Evolutionary conservation across 2,329 filamentous ascomycete genomes (phyloP).

Genomic region (Hymenoscyphus fraxineus): DNA sequence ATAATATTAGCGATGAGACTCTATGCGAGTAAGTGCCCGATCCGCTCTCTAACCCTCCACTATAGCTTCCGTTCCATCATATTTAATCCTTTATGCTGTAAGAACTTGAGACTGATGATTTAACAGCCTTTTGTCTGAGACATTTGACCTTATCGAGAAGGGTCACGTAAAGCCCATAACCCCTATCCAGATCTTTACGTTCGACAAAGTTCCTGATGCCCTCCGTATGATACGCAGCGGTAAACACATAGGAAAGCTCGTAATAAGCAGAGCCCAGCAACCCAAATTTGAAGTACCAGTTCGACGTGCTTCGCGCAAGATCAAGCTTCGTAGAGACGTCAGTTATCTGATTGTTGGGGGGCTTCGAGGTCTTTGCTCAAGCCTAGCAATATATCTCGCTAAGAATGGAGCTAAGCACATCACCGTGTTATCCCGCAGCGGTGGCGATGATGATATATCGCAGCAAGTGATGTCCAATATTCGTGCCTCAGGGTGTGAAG

Average conservation of each 20-base stretch:
- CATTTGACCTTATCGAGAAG: slow-evolving; percentile 9
- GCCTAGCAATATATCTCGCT: slow-evolving; percentile 13
- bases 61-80: too few relatives aligned
- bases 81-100: too few relatives aligned
- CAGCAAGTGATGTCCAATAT: not conserved
- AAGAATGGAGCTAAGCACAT: slow-evolving; percentile 1
- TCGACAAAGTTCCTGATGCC: slow-evolving; percentile 30
- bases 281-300: too few relatives aligned
- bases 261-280: slow-evolving; percentile 23
- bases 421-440: slow-evolving; percentile 10
- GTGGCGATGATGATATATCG: not conserved
- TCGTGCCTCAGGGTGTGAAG: slow-evolving; percentile 40
- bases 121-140: not conserved
- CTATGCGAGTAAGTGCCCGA: too few relatives aligned
- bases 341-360: slow-evolving; percentile 27
- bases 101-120: too few relatives aligned
- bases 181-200: slow-evolving; percentile 15
- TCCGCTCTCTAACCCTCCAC: too few relatives aligned
- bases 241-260: slow-evolving; percentile 42
- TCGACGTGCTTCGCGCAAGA: not conserved
- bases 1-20: not conserved
- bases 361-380: slow-evolving; percentile 23
- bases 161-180: slow-evolving; percentile 20
- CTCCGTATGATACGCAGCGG: slow-evolving; percentile 38
- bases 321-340: slow-evolving; percentile 11